Evolutionary conservation across 1,284 basidiomycete genomes (phyloP).

Genomic region (Athelia psychrophila): DNA sequence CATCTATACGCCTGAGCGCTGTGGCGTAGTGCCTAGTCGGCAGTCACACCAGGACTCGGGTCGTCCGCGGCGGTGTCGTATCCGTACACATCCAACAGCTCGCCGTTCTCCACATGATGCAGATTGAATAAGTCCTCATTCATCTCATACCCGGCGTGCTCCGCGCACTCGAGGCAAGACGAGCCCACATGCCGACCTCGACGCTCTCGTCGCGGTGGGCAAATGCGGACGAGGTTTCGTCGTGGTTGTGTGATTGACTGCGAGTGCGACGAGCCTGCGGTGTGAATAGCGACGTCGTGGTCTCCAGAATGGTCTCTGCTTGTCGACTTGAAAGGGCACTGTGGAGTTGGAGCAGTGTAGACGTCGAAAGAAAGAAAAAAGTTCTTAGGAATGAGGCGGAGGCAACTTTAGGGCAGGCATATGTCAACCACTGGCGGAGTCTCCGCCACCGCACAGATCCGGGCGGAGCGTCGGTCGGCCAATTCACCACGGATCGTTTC

Average conservation of each 20-base stretch:
- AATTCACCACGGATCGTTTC: too few relatives aligned
- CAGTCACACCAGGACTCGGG: slow-evolving; percentile 21
- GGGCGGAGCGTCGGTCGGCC: too few relatives aligned
- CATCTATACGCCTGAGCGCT: neutral
- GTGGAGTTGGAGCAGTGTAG: too few relatives aligned
- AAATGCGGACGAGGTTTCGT: slow-evolving; percentile 14
- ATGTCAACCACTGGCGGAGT: too few relatives aligned
- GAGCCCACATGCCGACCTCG: slow-evolving; percentile 71
- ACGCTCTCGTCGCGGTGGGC: slow-evolving; percentile 41
- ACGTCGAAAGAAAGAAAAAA: neutral
- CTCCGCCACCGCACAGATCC: too few relatives aligned
- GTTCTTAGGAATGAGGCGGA: neutral
- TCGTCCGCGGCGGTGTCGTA: slow-evolving; percentile 44
- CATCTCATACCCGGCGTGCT: slow-evolving; percentile 82
- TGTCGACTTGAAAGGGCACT: slow-evolving; percentile 52
- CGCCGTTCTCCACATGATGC: too few relatives aligned
- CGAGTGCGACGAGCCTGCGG: slow-evolving; percentile 40
- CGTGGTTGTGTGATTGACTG: slow-evolving; percentile 49
- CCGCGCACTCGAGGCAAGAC: too few relatives aligned
- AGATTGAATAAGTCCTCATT: too few relatives aligned
- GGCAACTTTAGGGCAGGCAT: neutral
- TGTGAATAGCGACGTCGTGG: slow-evolving; percentile 61
- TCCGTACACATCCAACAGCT: slow-evolving; percentile 59
- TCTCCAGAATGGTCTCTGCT: slow-evolving; percentile 72
- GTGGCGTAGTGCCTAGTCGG: neutral